Evolutionary conservation across 768 basidiomycete genomes (phyloP), one percentile per base, ranked within the genome.

Genomic region (Nidula microcarpa): DNA sequence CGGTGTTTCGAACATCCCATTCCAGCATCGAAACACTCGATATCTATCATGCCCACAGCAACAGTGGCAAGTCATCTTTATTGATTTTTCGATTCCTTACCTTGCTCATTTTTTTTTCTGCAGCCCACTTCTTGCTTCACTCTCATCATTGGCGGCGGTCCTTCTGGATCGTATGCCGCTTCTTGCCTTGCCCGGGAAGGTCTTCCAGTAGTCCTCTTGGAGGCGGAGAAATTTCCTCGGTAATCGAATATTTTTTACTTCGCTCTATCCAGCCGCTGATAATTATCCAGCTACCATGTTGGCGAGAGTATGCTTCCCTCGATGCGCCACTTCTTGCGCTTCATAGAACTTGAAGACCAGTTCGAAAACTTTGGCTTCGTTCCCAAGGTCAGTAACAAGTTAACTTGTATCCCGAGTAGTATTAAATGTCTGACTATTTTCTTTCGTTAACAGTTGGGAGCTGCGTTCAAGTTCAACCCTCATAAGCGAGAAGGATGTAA

Each of bases 381-480:
- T n/a, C 56, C 56, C 41, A 82, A 82, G 74, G 81, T 82, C 49
- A 14, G 51, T 30, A 16, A 1, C 33, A n/a, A 34, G 18, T 43
- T 9, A 50, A 33, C 10, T 35, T 39, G 32, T 23, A 18, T 49
- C 48, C 14, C 33, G 11, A 14, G 2, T 49, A 30, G 48, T 13
- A 16, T 3, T 16, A 47, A 23, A 11, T 18, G 48, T 13, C 23
- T 49, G 13, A 11, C 23, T 30, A 30, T 30, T 30, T 30, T 30
- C 6, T 33, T 4, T 44, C 37, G 7, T 41, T 44, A 44, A 6
- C 55, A 85, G 82, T 77, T 77, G 0, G 84, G 84, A 18, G 80
- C 80, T 39, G 84, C 81, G 1, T 71, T 85, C 61, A 85, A 84
- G 57, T 72, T 85, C 48, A 81, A 77, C 51, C 75, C 76, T 49